These are phyloP conservation scores for Epichloe festucae DNA, from an alignment of 2,329 filamentous ascomycete genomes.

Conservation along the genomic window DNA sequence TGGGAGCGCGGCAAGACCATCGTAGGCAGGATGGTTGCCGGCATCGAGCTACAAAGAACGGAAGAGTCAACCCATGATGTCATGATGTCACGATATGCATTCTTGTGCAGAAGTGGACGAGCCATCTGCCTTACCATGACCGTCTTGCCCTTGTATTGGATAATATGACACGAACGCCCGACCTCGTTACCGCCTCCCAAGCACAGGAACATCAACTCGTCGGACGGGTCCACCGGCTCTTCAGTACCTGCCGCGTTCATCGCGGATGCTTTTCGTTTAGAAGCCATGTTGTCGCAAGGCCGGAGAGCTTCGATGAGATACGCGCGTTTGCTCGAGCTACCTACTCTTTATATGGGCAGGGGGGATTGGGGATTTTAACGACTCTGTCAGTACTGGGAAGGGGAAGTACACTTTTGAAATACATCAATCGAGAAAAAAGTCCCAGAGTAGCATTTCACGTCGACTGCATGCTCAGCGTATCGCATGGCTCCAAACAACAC, in stretches of 20 bases:
- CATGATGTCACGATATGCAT: background rate
- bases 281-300: conserved; percentile 52
- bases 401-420: background rate
- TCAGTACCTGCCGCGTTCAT: conserved; percentile 57
- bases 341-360: background rate
- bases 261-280: conserved; percentile 76
- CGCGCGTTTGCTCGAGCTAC: background rate
- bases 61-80: background rate
- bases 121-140: conserved; percentile 60
- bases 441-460: background rate
- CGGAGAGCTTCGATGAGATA: background rate
- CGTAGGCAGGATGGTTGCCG: conserved; percentile 91
- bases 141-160: conserved; percentile 98
- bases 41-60: conserved; percentile 62
- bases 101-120: background rate
- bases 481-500: background rate
- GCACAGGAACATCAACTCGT: conserved; percentile 89
- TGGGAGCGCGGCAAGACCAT: conserved; percentile 81
- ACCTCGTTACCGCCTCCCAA: conserved; percentile 95
- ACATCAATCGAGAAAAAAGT: background rate
- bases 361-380: background rate
- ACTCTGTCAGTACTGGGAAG: background rate
- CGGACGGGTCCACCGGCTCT: conserved; percentile 81
- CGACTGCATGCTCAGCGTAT: background rate
- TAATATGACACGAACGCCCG: conserved; percentile 89